These are phyloP conservation scores for Trypanosoma rangeli DNA, from an alignment of 208 protist species.

Conservation along the genomic window DNA sequence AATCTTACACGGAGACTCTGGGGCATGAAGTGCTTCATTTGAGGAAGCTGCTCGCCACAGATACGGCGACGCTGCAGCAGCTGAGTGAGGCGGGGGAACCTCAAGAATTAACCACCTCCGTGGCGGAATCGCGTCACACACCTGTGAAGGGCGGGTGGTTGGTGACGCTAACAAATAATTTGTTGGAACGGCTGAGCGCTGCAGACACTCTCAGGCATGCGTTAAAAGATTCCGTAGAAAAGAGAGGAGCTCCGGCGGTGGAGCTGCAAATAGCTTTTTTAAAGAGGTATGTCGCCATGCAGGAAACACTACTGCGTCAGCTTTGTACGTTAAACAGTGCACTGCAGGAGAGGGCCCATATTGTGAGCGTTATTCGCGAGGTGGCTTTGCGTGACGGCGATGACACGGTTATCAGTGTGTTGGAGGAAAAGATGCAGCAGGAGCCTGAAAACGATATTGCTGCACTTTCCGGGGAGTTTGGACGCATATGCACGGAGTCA, in stretches of 20 bases:
- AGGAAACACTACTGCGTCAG: constrained; percentile 10
- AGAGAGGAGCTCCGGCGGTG: constrained; percentile 14
- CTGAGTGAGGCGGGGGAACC: constrained; percentile 11
- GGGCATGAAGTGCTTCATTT: constrained; percentile 44
- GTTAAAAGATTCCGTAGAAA: neutral
- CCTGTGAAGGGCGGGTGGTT: constrained; percentile 16
- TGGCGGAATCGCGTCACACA: neutral
- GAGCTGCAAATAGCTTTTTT: constrained; percentile 23
- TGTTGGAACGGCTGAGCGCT: constrained; percentile 14
- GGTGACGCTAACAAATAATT: constrained; percentile 6
- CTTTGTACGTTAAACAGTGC: constrained; percentile 12
- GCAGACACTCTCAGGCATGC: constrained; percentile 7
- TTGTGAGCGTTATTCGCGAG: constrained; percentile 20
- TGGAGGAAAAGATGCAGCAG: constrained; percentile 12
- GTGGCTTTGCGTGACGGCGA: constrained; percentile 17
- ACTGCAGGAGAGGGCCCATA: constrained; percentile 13
- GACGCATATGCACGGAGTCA: neutral
- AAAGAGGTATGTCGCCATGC: constrained; percentile 17
- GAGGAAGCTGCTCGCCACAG: constrained; percentile 29
- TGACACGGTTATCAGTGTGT: constrained; percentile 16
- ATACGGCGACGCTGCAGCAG: constrained; percentile 3
- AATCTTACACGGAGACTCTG: constrained; percentile 37
- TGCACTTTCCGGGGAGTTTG: constrained; percentile 11
- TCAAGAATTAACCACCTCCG: constrained; percentile 6
- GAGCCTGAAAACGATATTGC: constrained; percentile 9